Evolutionary conservation across 1,284 basidiomycete genomes (phyloP).

Genomic region (Nidula niveotomentosa): DNA sequence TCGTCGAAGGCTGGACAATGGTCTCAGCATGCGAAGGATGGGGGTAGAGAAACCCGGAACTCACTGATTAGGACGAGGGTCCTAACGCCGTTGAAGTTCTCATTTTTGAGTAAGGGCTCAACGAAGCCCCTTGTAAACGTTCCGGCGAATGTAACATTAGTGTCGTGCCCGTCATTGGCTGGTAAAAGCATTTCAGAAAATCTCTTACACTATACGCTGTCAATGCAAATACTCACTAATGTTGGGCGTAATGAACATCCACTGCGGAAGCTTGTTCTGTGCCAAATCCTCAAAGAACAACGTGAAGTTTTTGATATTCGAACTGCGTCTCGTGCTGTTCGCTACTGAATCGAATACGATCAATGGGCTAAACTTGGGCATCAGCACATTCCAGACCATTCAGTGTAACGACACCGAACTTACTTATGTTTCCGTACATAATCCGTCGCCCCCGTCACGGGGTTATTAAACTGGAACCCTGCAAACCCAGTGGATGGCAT

Average conservation of each 20-base stretch:
- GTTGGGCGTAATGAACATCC: conserved; percentile 70
- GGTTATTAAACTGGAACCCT: conserved; percentile 32
- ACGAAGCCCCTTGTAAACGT: conserved; percentile 57
- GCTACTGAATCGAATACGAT: conserved; percentile 53
- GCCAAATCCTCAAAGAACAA: conserved; percentile 55
- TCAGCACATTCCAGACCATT: no score
- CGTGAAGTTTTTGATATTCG: conserved; percentile 66
- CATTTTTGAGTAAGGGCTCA: conserved; percentile 41
- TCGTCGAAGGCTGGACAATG: conserved; percentile 44
- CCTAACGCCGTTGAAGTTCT: conserved; percentile 18
- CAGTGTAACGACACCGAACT: background rate
- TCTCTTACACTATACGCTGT: background rate
- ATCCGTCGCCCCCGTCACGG: conserved; percentile 35
- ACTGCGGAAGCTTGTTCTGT: conserved; percentile 54
- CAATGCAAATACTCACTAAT: conserved; percentile 23
- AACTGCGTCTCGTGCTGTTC: conserved; percentile 36
- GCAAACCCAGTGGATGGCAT: conserved; percentile 55
- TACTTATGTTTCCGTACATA: conserved; percentile 61
- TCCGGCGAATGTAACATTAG: conserved; percentile 47
- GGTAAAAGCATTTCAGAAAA: background rate
- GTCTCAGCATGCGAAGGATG: conserved; percentile 34
- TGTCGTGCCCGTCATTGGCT: conserved; percentile 59
- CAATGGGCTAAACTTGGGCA: conserved; percentile 29
- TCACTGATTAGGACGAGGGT: conserved; percentile 24
- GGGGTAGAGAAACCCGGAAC: background rate